Evolutionary conservation across 2,329 filamentous ascomycete species (phyloP).

Genomic region (Eurotiales sp.): DNA sequence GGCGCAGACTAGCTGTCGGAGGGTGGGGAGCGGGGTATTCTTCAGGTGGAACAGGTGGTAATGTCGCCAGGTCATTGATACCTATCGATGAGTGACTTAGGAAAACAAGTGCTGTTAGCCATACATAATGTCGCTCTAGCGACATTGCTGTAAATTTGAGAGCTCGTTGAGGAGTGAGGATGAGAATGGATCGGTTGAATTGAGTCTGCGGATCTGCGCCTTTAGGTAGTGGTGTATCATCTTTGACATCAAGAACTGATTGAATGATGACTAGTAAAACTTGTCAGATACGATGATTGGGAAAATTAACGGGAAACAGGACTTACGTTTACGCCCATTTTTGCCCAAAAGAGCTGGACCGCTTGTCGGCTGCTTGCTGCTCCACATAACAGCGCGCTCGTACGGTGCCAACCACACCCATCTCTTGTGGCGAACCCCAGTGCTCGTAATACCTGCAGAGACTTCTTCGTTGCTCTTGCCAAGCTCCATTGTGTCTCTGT

Average conservation of each 20-base stretch:
- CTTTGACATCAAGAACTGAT: conserved; percentile 94
- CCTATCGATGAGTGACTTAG: conserved; percentile 83
- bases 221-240: conserved; percentile 81
- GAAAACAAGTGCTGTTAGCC: conserved; percentile 93
- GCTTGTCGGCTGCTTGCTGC: conserved; percentile 89
- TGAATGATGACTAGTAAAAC: conserved; percentile 74
- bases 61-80: conserved; percentile 66
- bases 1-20: conserved; percentile 49
- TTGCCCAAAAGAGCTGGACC: conserved; percentile 89
- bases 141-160: conserved; percentile 88
- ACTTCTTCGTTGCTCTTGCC: conserved; percentile 63
- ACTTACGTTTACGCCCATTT: conserved; percentile 88
- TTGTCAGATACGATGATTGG: neutral
- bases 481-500: conserved; percentile 43
- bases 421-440: conserved; percentile 76
- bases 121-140: conserved; percentile 85
- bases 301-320: conserved; percentile 4
- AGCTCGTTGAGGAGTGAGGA: conserved; percentile 86
- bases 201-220: conserved; percentile 52
- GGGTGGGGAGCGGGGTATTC: conserved; percentile 34
- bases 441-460: conserved; percentile 63
- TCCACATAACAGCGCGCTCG: conserved; percentile 95
- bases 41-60: conserved; percentile 48
- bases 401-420: conserved; percentile 99
- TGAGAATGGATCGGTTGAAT: conserved; percentile 92